These are phyloP conservation scores for Trichocladium uniseriatum DNA, from an alignment of 495 filamentous ascomycete genomes.

Conservation along the genomic window DNA sequence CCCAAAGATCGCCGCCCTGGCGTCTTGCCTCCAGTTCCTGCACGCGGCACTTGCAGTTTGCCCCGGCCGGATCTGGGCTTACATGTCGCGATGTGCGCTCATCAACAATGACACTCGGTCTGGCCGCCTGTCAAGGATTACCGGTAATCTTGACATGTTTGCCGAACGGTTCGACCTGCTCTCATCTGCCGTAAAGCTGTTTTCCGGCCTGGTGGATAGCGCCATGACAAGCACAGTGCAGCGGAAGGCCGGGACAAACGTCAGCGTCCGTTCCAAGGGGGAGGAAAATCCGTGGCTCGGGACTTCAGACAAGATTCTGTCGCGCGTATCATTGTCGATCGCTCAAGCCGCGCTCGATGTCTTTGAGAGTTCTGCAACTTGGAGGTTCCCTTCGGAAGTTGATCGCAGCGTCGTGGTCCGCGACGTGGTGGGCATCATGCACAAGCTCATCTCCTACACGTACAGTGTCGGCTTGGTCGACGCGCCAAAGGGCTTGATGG, in stretches of 20 bases:
- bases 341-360: constrained; percentile 66
- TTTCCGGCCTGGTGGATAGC: constrained; percentile 66
- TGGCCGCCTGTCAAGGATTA: constrained; percentile 61
- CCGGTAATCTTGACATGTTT: constrained; percentile 66
- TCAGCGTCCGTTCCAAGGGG: constrained; percentile 42
- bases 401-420: constrained; percentile 49
- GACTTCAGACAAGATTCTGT: constrained; percentile 67
- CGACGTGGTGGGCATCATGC: constrained; percentile 56
- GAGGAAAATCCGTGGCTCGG: constrained; percentile 53
- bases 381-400: constrained; percentile 63
- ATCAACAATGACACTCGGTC: constrained; percentile 63
- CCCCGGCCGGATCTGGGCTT: constrained; percentile 80
- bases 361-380: constrained; percentile 69
- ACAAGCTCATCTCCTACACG: constrained; percentile 57
- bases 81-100: constrained; percentile 68
- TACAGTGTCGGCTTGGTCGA: constrained; percentile 60
- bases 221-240: constrained; percentile 61
- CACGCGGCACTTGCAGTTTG: constrained; percentile 57
- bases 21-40: constrained; percentile 71
- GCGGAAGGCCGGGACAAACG: constrained; percentile 50
- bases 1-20: constrained; percentile 50
- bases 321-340: constrained; percentile 60
- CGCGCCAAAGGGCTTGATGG: constrained; percentile 50
- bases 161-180: constrained; percentile 70
- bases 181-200: constrained; percentile 58